These are phyloP conservation scores for Thermochaetoides dissita DNA, from an alignment of 2,329 filamentous ascomycete species.

Conservation along the genomic window DNA sequence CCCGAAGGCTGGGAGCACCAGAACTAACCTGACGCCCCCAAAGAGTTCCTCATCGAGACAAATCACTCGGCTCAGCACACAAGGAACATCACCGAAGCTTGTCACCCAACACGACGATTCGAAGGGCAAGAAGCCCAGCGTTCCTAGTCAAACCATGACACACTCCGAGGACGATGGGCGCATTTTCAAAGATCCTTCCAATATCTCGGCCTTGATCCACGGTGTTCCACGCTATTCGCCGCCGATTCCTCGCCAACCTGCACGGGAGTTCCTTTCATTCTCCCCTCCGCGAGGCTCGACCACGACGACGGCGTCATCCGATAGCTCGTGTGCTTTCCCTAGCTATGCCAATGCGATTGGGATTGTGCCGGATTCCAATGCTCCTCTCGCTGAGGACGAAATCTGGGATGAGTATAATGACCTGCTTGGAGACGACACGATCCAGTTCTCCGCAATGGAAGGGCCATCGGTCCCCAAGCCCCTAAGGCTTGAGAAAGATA, in stretches of 20 bases:
- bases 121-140: no score
- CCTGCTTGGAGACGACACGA: slow-evolving; percentile 52
- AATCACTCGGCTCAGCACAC: slow-evolving; percentile 46
- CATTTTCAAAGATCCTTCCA: slow-evolving; percentile 10
- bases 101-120: slow-evolving; percentile 24
- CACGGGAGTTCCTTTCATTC: slow-evolving; percentile 59
- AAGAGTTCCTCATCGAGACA: slow-evolving; percentile 70
- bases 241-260: slow-evolving; percentile 19
- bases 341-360: slow-evolving; percentile 52
- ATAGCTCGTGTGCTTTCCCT: slow-evolving; percentile 46
- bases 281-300: slow-evolving; percentile 59
- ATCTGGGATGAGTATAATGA: slow-evolving; percentile 94
- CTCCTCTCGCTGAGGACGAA: slow-evolving; percentile 64
- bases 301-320: slow-evolving; percentile 44
- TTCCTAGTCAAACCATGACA: no score
- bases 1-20: slow-evolving; percentile 61
- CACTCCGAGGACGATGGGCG: no score
- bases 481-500: slow-evolving; percentile 38
- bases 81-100: slow-evolving; percentile 20
- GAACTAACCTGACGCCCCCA: slow-evolving; percentile 51
- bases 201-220: slow-evolving; percentile 19
- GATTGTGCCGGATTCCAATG: slow-evolving; percentile 46
- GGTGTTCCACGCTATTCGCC: slow-evolving; percentile 20
- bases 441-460: slow-evolving; percentile 33
- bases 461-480: slow-evolving; percentile 37